Base-by-base conservation (phyloP, 331 rosid genomes). In the Saraca asoca region DNA sequence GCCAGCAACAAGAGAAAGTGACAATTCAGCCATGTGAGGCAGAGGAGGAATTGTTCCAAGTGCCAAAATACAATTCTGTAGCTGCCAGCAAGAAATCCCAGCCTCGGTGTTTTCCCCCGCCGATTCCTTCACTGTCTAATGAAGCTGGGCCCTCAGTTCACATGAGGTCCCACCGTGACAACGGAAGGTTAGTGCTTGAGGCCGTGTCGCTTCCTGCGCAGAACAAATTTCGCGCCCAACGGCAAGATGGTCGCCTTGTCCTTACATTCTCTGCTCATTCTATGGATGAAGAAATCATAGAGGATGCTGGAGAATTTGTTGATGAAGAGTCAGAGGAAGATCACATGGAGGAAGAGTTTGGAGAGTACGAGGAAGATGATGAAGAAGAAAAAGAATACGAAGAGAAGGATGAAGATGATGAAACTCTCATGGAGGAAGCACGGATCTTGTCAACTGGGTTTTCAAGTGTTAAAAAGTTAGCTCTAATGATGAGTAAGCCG, bases 191-290 rank as follows among this genome's bases (percentile, higher is more conserved):
- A 31, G 84, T 81, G 34, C 80, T 94, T 1, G 74, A 90, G 75
- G 96, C 91, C 0, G 85, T 80, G 51, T 69, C 87, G 0, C 35
- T 81, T 50, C 89, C 90, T 43, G 69, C 81, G 2, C 72, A 59
- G 5, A 84, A 73, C 52, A 83, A 77, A 56, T 90, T 94, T 61
- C 71, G 38, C 3, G 90, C 92, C 29, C 74, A 77, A 6, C 91
- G 97, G 42, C 84, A 74, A 54, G 81, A 88, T 50, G 97, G 97
- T 18, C 97, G 97, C 16, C 88, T 94, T 10, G 80, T 94, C 42
- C 95, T 94, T 57, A 84, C 87, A 7, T 77, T 83, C 24, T 37
- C 76, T 12, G 46, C 52, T 43, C 74, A 67, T 19, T n/a, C 46
- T 2, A 4, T 42, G 0, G 71, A 63, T 0, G 63, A 68, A 49